Evolutionary conservation across 2,329 filamentous ascomycete genomes (phyloP), one percentile per base, ranked within the genome.

Genomic region (Atkinsonella texensis): DNA sequence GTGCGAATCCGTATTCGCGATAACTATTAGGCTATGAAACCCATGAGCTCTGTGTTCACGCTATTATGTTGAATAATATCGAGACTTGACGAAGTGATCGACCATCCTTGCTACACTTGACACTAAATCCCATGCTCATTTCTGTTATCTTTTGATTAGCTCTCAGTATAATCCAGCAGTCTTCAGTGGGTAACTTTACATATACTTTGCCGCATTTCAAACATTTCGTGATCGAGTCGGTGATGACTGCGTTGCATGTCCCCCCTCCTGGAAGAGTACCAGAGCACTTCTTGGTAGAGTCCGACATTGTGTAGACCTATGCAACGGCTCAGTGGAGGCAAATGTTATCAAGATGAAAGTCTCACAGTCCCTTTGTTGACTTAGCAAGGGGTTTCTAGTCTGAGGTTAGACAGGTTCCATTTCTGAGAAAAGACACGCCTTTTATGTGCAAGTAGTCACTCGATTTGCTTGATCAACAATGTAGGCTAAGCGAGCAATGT

Each of bases 171-270:
- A n/a, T n/a, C n/a, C n/a, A n/a, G n/a, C 3, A 33, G 31, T 47
- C 28, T 8, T 47, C 1, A 31, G n/a, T 47, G 3, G 18, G 12
- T 23, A 8, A 47, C n/a, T 23, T 31, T 47, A 47, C 45, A 47
- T 47, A 47, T 47, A 47, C 45, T 47, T 47, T 35, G 45, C 45
- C 45, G 45, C 45, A 47, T 47, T 47, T 47, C 2, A 47, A 17
- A 28, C 45, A 47, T 47, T 47, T 47, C 32, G 45, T 47, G 45
- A 47, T 47, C 31, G 45, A 33, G 20, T 47, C 28, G 28, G 45
- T 4, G 45, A 35, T 33, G 20, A 17, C 32, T 47, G 45, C 28
- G 45, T 47, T 47, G 3, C 45, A 47, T 47, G 45, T 7, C 2
- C 45, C 45, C 28, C 23, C 3, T 47, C 45, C 15, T n/a, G 45